phyloP scores from a whole-genome alignment of 2,329 filamentous ascomycete genomes.

The Cordyceps sp. region DNA sequence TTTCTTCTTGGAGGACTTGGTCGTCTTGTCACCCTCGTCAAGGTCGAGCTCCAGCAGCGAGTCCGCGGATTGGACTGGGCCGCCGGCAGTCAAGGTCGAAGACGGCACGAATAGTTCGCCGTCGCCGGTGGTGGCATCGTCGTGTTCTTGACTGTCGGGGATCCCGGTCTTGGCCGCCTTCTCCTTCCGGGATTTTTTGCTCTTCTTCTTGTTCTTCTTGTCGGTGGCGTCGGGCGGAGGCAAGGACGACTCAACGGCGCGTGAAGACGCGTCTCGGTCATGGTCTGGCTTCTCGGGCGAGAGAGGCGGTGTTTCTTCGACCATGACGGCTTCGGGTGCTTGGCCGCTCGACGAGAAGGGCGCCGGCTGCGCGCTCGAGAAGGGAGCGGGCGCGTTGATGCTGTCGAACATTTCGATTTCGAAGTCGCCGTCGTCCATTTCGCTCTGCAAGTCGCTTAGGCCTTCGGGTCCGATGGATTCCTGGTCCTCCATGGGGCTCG shows the following conservation, averaged over 20 bases:
- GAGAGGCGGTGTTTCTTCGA: slow-evolving; percentile 7
- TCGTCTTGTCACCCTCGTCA: slow-evolving; percentile 7
- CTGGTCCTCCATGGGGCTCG: background rate
- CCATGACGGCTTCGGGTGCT: slow-evolving; percentile 15
- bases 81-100: too few relatives aligned
- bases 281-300: background rate
- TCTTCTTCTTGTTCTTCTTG: too few relatives aligned
- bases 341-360: slow-evolving; percentile 4
- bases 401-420: slow-evolving; percentile 22
- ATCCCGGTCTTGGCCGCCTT: too few relatives aligned
- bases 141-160: too few relatives aligned
- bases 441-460: slow-evolving; percentile 10
- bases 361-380: slow-evolving; percentile 13
- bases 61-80: too few relatives aligned
- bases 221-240: slow-evolving; percentile 5
- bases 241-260: slow-evolving; percentile 5
- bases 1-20: slow-evolving; percentile 14
- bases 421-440: slow-evolving; percentile 14
- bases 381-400: slow-evolving; percentile 14
- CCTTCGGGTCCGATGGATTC: slow-evolving; percentile 4
- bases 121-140: too few relatives aligned
- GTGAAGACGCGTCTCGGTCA: background rate
- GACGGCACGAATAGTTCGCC: too few relatives aligned
- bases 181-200: too few relatives aligned
- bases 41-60: slow-evolving; percentile 1